phyloP scores from a whole-genome alignment of 169 alveolate species.

The Plasmodium berghei region DNA sequence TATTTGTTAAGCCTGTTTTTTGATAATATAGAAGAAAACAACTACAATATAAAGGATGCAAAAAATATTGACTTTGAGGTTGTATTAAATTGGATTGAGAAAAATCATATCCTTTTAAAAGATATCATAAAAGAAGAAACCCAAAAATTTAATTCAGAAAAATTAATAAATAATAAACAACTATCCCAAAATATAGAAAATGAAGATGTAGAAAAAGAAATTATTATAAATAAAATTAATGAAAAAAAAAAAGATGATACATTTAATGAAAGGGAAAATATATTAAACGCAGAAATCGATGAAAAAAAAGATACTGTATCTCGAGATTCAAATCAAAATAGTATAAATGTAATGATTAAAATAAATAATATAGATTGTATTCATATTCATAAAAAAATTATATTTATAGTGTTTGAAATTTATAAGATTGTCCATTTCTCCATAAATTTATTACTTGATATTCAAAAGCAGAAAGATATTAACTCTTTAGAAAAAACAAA shows the following conservation, averaged over 20 bases:
- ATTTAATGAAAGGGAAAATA: neutral
- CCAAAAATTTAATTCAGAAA: constrained; percentile 19
- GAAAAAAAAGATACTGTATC: neutral
- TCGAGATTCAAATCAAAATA: neutral
- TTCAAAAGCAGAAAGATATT: constrained; percentile 2
- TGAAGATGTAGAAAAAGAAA: neutral
- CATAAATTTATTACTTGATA: constrained; percentile 14
- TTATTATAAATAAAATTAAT: neutral
- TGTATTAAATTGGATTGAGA: constrained; percentile 23
- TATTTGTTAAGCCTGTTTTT: constrained; percentile 38
- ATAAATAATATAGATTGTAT: constrained; percentile 31
- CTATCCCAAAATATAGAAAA: neutral
- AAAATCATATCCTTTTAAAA: constrained; percentile 6
- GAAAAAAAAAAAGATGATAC: neutral
- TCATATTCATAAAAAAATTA: constrained; percentile 48
- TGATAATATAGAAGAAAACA: constrained; percentile 4
- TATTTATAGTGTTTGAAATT: constrained; percentile 33
- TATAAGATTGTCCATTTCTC: constrained; percentile 52
- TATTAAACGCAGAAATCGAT: too few species aligned
- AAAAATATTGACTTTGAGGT: constrained; percentile 8
- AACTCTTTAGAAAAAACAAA: neutral
- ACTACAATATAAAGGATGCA: constrained; percentile 18
- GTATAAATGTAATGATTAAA: constrained; percentile 19
- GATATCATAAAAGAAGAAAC: constrained; percentile 9
- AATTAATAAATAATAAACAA: constrained; percentile 8